Percentiles rank a stretch among this genome's conserved stretches.
phyloP scores from a whole-genome alignment of 2,329 filamentous ascomycete species.

The Clonostachys byssicola region DNA sequence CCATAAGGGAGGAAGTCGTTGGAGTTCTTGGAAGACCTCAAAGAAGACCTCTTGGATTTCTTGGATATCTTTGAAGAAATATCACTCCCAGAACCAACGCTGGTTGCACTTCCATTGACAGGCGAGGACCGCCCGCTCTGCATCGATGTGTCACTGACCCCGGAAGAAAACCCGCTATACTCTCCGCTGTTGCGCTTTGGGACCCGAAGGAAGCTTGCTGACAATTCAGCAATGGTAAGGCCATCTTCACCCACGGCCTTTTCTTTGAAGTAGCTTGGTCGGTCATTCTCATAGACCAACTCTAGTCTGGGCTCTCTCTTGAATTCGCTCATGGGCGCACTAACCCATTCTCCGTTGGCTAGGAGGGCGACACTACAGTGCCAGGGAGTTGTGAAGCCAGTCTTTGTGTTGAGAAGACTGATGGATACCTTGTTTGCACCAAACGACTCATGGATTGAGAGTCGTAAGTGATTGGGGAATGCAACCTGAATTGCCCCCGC shows the following conservation, averaged over 20 bases:
- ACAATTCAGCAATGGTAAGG: not conserved
- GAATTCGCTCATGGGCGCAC: constrained; percentile 16
- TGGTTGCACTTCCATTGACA: no score
- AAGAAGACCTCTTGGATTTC: constrained; percentile 20
- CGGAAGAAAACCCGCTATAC: no score
- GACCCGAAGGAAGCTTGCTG: not conserved
- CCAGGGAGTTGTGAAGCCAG: constrained; percentile 22
- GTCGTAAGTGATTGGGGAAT: constrained; percentile 17
- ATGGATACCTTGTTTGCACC: constrained; percentile 18
- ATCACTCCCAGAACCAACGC: constrained; percentile 14
- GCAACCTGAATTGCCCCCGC: constrained; percentile 14
- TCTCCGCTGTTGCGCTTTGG: constrained; percentile 1
- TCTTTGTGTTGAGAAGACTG: constrained; percentile 18
- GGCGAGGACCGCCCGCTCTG: no score
- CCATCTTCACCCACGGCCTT: not conserved
- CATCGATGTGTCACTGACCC: no score
- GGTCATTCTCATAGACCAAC: constrained; percentile 12
- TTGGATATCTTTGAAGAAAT: constrained; percentile 15
- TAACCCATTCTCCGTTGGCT: constrained; percentile 14
- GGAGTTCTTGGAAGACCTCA: constrained; percentile 8
- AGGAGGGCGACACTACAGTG: constrained; percentile 17
- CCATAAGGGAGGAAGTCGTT: constrained; percentile 6
- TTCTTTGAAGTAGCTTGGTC: constrained; percentile 7
- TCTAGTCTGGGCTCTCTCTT: constrained; percentile 10
- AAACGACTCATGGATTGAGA: constrained; percentile 20